Conservation (phyloP, 2,329 filamentous ascomycete species). For the Orbilia ellipsospora region DNA sequence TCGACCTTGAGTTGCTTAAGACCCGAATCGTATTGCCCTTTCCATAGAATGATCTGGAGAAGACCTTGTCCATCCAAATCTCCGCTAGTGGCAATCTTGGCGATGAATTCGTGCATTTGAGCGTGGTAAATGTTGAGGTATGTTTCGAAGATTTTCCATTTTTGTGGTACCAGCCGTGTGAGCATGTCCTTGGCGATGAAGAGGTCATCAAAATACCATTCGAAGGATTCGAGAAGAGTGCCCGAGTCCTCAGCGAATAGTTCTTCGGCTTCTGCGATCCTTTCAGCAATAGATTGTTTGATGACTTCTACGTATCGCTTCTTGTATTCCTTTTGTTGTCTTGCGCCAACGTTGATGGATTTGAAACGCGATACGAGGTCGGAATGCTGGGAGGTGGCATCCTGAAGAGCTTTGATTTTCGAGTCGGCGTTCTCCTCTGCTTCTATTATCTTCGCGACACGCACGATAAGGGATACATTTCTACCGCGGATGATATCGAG, state of each 20-base stretch:
- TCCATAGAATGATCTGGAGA: constrained; percentile 92
- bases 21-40: constrained; percentile 94
- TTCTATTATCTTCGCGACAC: constrained; percentile 90
- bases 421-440: constrained; percentile 97
- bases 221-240: constrained; percentile 84
- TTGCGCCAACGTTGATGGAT: constrained; percentile 91
- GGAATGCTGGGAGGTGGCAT: constrained; percentile 94
- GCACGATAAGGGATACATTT: constrained; percentile 88
- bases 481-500: constrained; percentile 87
- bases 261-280: constrained; percentile 77
- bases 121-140: constrained; percentile 92
- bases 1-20: constrained; percentile 89
- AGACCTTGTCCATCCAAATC: constrained; percentile 87
- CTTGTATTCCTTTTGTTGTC: constrained; percentile 93
- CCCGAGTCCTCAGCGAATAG: constrained; percentile 85
- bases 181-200: constrained; percentile 95
- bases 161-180: constrained; percentile 89
- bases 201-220: constrained; percentile 98
- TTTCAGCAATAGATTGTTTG: constrained; percentile 75
- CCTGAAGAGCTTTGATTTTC: constrained; percentile 88
- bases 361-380: constrained; percentile 84
- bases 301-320: constrained; percentile 90
- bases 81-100: constrained; percentile 83
- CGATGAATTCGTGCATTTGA: constrained; percentile 93
- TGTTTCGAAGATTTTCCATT: constrained; percentile 93